Evolutionary conservation across 163 green algal genomes (phyloP), one percentile per base, ranked within the genome.

Genomic region (Picocystis sp.): DNA sequence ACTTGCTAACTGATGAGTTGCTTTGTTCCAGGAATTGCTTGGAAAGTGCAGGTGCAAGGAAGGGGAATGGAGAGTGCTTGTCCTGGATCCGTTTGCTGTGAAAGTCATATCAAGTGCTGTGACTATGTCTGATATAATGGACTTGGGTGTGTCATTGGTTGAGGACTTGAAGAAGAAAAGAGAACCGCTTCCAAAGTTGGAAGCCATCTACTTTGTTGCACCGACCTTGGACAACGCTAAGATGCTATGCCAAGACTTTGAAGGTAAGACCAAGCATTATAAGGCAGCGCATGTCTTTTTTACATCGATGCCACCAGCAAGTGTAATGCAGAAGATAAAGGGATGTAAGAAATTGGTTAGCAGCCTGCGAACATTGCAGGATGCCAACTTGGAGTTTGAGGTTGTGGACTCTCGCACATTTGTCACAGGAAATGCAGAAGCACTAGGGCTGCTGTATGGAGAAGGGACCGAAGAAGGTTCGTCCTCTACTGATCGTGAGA

Each of bases 191-290:
- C 73, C 76, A 3, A 45, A 58, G 14, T 55, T 88, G 55, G 65
- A 77, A n/a, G 88, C 75, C 3, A 65, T 96, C 2, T 97, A 97
- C 64, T 97, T 95, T 65, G 82, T 97, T 25, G 76, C 76, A 1
- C 87, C 87, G 29, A 82, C 63, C n/a, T 48, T 70, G 9, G 44
- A 63, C 14, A 79, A 52, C 48, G 67, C 92, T 24, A 13, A 45
- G 17, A 21, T 22, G 38, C 29, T 67, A 24, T 35, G 54, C 56
- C 41, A 25, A 21, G 43, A 62, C 23, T 67, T 57, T 17, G 6
- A 22, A 34, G 34, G 41, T 9, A 8, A 34, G 15, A 64, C 69
- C 24, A 65, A 78, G 17, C 68, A 78, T 43, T 92, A 93, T 65
- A 71, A 73, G 43, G 64, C 62, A 6, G 86, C 72, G 22, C 78